Evolutionary conservation across 441 rosid genomes (phyloP).

Genomic region (Euphorbia celastroides): DNA sequence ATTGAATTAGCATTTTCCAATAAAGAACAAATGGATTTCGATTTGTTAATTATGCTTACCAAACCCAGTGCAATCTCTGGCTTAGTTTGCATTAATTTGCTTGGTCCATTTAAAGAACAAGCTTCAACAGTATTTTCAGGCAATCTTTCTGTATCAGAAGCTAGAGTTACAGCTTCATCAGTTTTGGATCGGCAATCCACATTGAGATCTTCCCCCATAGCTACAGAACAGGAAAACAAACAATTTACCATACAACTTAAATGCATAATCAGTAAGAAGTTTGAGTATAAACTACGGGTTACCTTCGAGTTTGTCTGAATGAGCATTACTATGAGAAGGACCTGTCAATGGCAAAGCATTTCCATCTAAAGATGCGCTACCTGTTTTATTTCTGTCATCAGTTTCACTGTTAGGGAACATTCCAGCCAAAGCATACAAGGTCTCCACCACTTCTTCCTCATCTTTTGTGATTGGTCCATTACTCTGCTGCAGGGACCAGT

Average conservation of each 20-base stretch:
- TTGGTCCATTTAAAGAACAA: slow-evolving; percentile 22
- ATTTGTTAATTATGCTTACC: slow-evolving; percentile 34
- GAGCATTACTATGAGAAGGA: slow-evolving; percentile 23
- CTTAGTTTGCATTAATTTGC: slow-evolving; percentile 34
- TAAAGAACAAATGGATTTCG: neutral
- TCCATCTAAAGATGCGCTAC: slow-evolving; percentile 29
- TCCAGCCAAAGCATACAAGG: slow-evolving; percentile 74
- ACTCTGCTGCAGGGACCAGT: slow-evolving; percentile 30
- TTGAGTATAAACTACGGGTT: neutral
- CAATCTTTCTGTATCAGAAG: slow-evolving; percentile 20
- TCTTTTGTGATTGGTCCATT: slow-evolving; percentile 77
- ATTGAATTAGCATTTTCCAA: neutral
- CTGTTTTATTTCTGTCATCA: slow-evolving; percentile 21
- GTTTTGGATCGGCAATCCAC: slow-evolving; percentile 18
- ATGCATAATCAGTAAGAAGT: neutral
- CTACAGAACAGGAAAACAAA: slow-evolving; percentile 21
- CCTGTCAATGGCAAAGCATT: slow-evolving; percentile 27
- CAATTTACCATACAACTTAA: neutral
- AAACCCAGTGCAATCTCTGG: slow-evolving; percentile 25
- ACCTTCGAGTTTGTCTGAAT: slow-evolving; percentile 27
- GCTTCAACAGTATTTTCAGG: slow-evolving; percentile 20
- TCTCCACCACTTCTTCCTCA: slow-evolving; percentile 93
- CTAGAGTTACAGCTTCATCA: slow-evolving; percentile 20
- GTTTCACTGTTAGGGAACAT: slow-evolving; percentile 43
- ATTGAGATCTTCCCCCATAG: slow-evolving; percentile 27